Percentiles rank a stretch among this genome's conserved stretches.
Evolutionary conservation across 257 asterid genomes (phyloP).

Genomic region (Gynochthodes officinalis): DNA sequence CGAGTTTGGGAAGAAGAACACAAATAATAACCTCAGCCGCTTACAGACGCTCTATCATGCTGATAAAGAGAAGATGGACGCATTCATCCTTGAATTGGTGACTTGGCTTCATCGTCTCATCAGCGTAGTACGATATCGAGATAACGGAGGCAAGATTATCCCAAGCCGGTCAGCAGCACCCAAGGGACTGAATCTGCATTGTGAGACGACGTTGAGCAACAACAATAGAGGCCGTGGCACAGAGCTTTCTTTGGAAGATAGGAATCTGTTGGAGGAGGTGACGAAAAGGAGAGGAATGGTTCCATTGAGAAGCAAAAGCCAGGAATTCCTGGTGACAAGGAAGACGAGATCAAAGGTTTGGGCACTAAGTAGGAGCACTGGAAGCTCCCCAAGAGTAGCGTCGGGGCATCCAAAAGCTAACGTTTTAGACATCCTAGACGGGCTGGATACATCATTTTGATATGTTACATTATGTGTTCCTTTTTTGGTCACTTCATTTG

Average conservation of each 20-base stretch:
- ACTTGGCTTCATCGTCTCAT: slow-evolving; percentile 85
- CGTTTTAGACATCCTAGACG: slow-evolving; percentile 76
- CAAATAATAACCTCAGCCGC: slow-evolving; percentile 53
- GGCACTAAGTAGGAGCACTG: slow-evolving; percentile 67
- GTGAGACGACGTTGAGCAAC: slow-evolving; percentile 10
- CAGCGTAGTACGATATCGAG: slow-evolving; percentile 59
- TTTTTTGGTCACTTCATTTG: slow-evolving; percentile 28
- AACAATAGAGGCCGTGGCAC: slow-evolving; percentile 16
- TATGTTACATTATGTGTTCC: neutral
- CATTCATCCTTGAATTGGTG: slow-evolving; percentile 68
- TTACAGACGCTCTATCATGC: slow-evolving; percentile 92
- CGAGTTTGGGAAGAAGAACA: slow-evolving; percentile 69
- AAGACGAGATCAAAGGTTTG: slow-evolving; percentile 36
- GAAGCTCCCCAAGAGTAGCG: slow-evolving; percentile 62
- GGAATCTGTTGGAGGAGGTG: slow-evolving; percentile 63
- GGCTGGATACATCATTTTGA: slow-evolving; percentile 59
- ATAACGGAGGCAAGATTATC: slow-evolving; percentile 42
- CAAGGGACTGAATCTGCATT: slow-evolving; percentile 34
- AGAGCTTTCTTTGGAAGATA: slow-evolving; percentile 68
- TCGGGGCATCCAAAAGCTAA: slow-evolving; percentile 37
- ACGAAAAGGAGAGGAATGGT: slow-evolving; percentile 53
- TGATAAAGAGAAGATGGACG: slow-evolving; percentile 65
- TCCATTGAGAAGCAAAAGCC: slow-evolving; percentile 84
- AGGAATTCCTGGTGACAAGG: slow-evolving; percentile 49
- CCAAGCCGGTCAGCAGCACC: slow-evolving; percentile 54